These are phyloP conservation scores for Celoporthe dispersa DNA, from an alignment of 2,329 filamentous ascomycete genomes.

Conservation along the genomic window DNA sequence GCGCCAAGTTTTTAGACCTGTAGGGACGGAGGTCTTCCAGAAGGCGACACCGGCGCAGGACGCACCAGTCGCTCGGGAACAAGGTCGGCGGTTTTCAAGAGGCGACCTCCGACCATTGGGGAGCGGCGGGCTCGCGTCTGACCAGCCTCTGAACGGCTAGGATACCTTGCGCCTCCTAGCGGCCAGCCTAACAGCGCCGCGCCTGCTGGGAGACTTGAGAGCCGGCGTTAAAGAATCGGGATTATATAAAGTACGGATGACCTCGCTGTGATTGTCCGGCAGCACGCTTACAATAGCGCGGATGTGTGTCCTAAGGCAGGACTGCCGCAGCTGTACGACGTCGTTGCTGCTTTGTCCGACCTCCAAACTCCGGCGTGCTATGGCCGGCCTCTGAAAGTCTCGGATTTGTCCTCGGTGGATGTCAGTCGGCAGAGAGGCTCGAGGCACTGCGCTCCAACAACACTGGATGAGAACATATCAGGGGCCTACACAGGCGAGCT, in stretches of 20 bases:
- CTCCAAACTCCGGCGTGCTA: background rate
- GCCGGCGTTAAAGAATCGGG: background rate
- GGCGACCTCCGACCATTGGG: conserved; percentile 3
- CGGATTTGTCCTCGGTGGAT: too few relatives aligned
- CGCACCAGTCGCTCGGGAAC: background rate
- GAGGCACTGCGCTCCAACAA: background rate
- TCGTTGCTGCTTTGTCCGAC: background rate
- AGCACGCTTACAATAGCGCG: too few relatives aligned
- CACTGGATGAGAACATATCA: background rate
- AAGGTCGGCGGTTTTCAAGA: background rate
- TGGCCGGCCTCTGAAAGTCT: background rate
- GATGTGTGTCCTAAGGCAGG: background rate
- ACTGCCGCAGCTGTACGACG: background rate
- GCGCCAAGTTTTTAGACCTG: background rate
- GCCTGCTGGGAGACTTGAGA: background rate
- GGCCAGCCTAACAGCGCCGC: background rate
- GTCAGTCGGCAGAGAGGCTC: too few relatives aligned
- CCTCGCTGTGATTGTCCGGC: background rate
- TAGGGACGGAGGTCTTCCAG: background rate
- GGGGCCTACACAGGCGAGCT: background rate
- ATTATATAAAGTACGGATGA: background rate
- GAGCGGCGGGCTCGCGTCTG: background rate
- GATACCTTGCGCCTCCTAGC: background rate
- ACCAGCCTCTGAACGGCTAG: background rate
- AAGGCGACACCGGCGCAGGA: conserved; percentile 4